Evolutionary conservation across 2,329 filamentous ascomycete genomes (phyloP).

Genomic region (Sarocladiaceae sp.): DNA sequence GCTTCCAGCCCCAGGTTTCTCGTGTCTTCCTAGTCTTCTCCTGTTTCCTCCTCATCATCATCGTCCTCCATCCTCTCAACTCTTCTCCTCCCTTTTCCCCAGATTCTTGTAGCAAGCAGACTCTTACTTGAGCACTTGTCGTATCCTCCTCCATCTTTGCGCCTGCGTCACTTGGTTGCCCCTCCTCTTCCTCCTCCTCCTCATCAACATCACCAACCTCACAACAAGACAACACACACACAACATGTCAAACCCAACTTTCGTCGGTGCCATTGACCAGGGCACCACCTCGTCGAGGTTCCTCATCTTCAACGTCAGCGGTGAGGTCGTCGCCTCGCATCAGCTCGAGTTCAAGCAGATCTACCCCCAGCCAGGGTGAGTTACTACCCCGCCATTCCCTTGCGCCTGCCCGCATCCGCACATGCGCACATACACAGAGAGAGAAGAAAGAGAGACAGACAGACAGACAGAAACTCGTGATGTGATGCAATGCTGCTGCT

Average conservation of each 20-base stretch:
- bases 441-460: too few species aligned
- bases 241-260: constrained; percentile 34
- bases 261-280: constrained; percentile 73
- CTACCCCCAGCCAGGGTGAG: constrained; percentile 69
- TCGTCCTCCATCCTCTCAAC: too few species aligned
- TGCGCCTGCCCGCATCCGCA: not conserved
- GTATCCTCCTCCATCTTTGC: constrained; percentile 8
- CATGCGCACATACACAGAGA: not conserved
- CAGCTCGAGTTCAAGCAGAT: constrained; percentile 71
- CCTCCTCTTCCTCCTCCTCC: constrained; percentile 12
- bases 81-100: constrained; percentile 5
- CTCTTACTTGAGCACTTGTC: constrained; percentile 9
- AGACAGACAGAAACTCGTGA: too few species aligned
- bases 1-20: constrained; percentile 10
- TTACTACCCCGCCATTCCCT: constrained; percentile 4
- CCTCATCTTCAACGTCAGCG: constrained; percentile 77
- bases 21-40: constrained; percentile 1
- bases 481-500: not conserved
- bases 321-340: constrained; percentile 66
- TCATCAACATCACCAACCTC: constrained; percentile 5
- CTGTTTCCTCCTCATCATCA: constrained; percentile 2
- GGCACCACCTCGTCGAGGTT: constrained; percentile 74
- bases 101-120: too few species aligned
- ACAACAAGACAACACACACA: too few species aligned
- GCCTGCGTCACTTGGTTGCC: not conserved